Conservation (phyloP, 495 filamentous ascomycete genomes). For the Amorphotheca resinae region DNA sequence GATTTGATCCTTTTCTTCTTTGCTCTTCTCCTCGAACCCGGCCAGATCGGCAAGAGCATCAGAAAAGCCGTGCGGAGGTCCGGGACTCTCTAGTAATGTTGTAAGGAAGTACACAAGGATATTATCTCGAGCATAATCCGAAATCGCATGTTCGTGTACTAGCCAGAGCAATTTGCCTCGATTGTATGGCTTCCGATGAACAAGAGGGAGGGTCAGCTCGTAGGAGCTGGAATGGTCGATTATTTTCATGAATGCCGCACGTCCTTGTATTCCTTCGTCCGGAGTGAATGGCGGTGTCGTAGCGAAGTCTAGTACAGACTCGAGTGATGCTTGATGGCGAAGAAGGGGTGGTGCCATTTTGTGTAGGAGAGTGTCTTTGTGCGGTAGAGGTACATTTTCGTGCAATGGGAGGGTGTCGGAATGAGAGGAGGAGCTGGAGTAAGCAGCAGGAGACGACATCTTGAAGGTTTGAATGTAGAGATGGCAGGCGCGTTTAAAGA, state of each 20-base stretch:
- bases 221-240: not conserved
- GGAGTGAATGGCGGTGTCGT: not conserved
- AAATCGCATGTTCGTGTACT: not conserved
- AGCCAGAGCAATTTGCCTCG: not conserved
- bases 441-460: no score
- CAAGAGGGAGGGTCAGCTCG: not conserved
- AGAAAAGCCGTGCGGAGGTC: not conserved
- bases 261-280: not conserved
- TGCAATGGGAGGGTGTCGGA: no score
- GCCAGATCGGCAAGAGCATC: not conserved
- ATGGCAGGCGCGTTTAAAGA: no score
- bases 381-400: no score
- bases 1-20: not conserved
- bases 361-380: no score
- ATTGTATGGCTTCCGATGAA: not conserved
- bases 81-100: not conserved
- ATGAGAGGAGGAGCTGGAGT: no score
- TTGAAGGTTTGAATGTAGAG: no score
- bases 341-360: not conserved
- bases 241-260: not conserved
- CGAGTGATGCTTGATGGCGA: not conserved
- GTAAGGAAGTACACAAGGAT: not conserved
- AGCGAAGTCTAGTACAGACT: no score
- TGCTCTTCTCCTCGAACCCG: not conserved
- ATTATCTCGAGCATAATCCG: not conserved